phyloP scores from a whole-genome alignment of 78 protist genomes.

The Dictyostelium brefeldianum region DNA sequence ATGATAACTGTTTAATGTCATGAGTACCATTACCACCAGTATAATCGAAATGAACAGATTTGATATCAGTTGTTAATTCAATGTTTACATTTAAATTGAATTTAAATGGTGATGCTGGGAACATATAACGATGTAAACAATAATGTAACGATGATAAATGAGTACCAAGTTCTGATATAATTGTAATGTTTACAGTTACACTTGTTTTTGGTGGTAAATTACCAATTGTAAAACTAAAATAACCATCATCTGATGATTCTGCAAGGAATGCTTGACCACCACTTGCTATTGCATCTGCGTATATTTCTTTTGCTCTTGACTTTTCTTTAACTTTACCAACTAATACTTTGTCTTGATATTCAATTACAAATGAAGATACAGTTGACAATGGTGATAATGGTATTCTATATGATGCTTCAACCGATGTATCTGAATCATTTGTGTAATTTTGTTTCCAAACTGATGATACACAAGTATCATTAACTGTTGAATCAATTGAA shows the following conservation, averaged over 20 bases:
- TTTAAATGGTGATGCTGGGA: neutral
- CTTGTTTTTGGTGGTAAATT: slow-evolving; percentile 74
- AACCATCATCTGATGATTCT: neutral
- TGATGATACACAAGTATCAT: neutral
- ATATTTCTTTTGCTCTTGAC: slow-evolving; percentile 15
- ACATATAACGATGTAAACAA: slow-evolving; percentile 28
- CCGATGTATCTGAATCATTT: neutral
- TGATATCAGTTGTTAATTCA: neutral
- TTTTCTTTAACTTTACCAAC: slow-evolving; percentile 50
- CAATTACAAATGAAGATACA: neutral
- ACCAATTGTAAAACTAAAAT: slow-evolving; percentile 77
- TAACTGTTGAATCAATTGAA: neutral
- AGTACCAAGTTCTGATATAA: slow-evolving; percentile 78
- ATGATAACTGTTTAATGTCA: neutral
- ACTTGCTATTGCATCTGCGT: slow-evolving; percentile 52
- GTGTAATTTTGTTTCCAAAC: neutral
- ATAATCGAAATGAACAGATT: neutral
- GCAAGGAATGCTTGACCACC: slow-evolving; percentile 71
- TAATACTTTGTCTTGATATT: slow-evolving; percentile 22
- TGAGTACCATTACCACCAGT: neutral
- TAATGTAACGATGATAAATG: slow-evolving; percentile 21
- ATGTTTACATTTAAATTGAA: neutral
- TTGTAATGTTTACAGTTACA: slow-evolving; percentile 66
- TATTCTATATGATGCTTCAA: slow-evolving; percentile 23
- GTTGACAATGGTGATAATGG: slow-evolving; percentile 22